Evolutionary conservation across 1,139 yeast species (phyloP).

Genomic region (Protomyces pachydermus): DNA sequence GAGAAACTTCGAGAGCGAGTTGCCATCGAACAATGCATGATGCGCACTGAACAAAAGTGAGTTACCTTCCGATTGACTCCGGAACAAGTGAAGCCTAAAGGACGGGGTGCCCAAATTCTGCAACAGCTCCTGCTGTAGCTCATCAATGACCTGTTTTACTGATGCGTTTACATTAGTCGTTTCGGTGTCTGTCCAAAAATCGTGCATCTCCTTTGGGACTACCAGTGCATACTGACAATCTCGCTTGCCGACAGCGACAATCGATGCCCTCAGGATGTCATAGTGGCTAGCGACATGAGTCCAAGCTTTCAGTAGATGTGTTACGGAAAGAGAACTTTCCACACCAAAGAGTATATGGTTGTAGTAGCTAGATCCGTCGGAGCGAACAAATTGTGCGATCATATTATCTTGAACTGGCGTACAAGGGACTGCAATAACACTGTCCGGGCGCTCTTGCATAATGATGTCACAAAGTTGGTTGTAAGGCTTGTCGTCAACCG

Average conservation of each 20-base stretch:
- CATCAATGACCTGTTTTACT: not conserved
- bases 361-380: conserved; percentile 31
- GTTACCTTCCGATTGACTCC: not conserved
- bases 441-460: not conserved
- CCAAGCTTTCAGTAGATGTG: conserved; percentile 27
- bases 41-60: conserved; percentile 29
- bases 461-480: not conserved
- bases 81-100: not conserved
- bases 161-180: conserved; percentile 21
- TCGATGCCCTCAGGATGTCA: conserved; percentile 33
- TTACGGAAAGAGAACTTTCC: conserved; percentile 5
- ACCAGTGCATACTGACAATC: conserved; percentile 31
- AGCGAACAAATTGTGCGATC: conserved; percentile 30
- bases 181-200: conserved; percentile 8
- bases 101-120: not conserved
- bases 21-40: conserved; percentile 34
- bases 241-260: conserved; percentile 23
- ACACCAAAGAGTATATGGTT: conserved; percentile 30
- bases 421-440: conserved; percentile 30
- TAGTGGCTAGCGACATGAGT: conserved; percentile 13
- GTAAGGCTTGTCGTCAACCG: not conserved
- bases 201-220: not conserved
- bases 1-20: conserved; percentile 7
- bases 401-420: conserved; percentile 33
- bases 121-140: not conserved